Evolutionary conservation across 2,329 filamentous ascomycete genomes (phyloP).

Genomic region (Pyricularia grisea): DNA sequence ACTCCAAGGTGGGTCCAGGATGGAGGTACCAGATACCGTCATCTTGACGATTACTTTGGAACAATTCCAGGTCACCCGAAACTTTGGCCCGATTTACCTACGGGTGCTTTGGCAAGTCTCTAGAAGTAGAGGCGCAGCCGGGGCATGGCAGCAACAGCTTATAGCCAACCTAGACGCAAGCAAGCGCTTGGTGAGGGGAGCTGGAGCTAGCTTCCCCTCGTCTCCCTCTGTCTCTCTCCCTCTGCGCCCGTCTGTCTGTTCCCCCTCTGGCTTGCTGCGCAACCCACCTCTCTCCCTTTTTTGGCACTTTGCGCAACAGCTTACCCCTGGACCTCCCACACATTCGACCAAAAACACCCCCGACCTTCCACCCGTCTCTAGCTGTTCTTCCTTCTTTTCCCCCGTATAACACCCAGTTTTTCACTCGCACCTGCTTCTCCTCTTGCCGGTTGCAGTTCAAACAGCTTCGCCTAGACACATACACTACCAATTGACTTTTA

Average conservation of each 20-base stretch:
- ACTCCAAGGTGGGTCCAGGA: neutral
- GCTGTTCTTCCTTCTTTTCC: conserved; percentile 11
- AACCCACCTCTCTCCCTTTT: neutral
- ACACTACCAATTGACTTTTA: conserved; percentile 11
- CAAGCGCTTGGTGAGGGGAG: neutral
- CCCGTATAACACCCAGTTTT: neutral
- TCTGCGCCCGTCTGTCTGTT: conserved; percentile 2
- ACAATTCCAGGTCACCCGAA: neutral
- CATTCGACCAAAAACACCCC: conserved; percentile 5
- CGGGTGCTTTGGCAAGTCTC: neutral
- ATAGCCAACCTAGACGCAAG: neutral
- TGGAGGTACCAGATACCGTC: conserved; percentile 2
- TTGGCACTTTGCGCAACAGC: conserved; percentile 13
- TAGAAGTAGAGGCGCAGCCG: neutral
- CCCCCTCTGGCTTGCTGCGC: neutral
- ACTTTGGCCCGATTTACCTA: neutral
- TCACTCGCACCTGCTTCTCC: conserved; percentile 10
- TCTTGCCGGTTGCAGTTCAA: neutral
- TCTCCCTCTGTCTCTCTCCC: neutral
- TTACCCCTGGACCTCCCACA: conserved; percentile 4
- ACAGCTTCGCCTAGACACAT: neutral
- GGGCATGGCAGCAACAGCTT: neutral
- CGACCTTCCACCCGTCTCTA: conserved; percentile 10
- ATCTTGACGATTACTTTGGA: neutral
- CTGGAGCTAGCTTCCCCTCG: neutral